Conservation (phyloP, 768 basidiomycete species). For the Amanita brunnescens region DNA sequence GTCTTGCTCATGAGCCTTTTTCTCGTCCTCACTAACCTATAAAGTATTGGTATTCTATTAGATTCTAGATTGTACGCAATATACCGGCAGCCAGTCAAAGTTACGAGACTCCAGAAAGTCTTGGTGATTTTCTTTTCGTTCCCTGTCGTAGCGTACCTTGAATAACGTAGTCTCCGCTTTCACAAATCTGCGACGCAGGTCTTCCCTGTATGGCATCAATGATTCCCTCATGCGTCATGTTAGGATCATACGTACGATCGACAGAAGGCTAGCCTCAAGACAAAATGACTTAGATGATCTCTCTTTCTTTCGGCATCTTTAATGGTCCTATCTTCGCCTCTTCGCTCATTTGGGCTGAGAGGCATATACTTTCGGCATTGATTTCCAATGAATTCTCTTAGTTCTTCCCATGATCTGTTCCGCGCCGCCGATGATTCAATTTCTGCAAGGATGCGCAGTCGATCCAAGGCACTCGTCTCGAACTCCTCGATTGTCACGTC, state of each 20-base stretch:
- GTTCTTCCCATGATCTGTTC: conserved; percentile 74
- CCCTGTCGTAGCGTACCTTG: conserved; percentile 66
- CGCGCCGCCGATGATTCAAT: conserved; percentile 86
- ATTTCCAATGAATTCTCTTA: conserved; percentile 47
- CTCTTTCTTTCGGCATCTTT: conserved; percentile 59
- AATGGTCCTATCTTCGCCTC: conserved; percentile 22
- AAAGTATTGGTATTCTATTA: background rate
- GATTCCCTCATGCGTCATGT: background rate
- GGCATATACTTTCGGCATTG: conserved; percentile 76
- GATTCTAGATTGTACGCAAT: conserved; percentile 10
- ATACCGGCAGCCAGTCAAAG: conserved; percentile 59
- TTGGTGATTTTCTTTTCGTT: conserved; percentile 46
- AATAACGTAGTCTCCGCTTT: conserved; percentile 87
- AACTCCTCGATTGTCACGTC: conserved; percentile 96
- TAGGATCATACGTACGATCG: conserved; percentile 24
- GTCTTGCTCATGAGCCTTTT: conserved; percentile 33
- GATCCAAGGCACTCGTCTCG: conserved; percentile 81
- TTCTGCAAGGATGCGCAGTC: conserved; percentile 81
- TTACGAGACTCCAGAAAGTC: conserved; percentile 57
- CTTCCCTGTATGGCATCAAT: conserved; percentile 31
- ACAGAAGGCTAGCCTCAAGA: conserved; percentile 90
- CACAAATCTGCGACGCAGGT: conserved; percentile 46
- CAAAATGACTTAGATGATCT: conserved; percentile 91
- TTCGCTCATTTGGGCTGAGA: conserved; percentile 49
- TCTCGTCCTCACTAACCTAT: conserved; percentile 52